Conservation (phyloP, 441 rosid genomes). For the Theobroma grandiflorum region DNA sequence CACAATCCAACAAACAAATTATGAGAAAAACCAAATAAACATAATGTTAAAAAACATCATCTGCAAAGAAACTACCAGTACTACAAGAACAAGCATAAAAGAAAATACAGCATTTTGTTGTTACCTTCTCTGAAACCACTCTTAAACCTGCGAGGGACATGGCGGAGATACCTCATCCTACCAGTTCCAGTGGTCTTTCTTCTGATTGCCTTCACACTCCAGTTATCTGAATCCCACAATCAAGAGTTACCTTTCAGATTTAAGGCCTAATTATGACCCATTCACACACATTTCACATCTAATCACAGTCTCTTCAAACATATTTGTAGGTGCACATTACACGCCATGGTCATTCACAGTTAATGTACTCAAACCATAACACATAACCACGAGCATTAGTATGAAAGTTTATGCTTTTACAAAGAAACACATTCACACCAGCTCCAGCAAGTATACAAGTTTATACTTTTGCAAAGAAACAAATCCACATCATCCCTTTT, state of each 20-base stretch:
- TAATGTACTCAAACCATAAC: no score
- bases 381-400: background rate
- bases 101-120: background rate
- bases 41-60: no score
- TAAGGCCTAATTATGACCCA: slow-evolving; percentile 1
- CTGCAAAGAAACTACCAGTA: background rate
- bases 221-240: slow-evolving; percentile 58
- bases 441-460: background rate
- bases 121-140: slow-evolving; percentile 90
- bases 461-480: background rate
- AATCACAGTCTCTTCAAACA: no score
- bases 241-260: background rate
- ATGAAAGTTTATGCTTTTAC: background rate
- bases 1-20: slow-evolving; percentile 12
- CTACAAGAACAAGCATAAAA: background rate
- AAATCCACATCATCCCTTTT: background rate
- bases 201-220: slow-evolving; percentile 90
- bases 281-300: background rate
- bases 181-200: slow-evolving; percentile 95
- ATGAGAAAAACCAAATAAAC: background rate
- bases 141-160: slow-evolving; percentile 90
- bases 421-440: background rate
- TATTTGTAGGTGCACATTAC: background rate
- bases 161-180: slow-evolving; percentile 91
- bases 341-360: background rate